Evolutionary conservation across 2,329 filamentous ascomycete species (phyloP).

Genomic region (Colletotrichum sp.): DNA sequence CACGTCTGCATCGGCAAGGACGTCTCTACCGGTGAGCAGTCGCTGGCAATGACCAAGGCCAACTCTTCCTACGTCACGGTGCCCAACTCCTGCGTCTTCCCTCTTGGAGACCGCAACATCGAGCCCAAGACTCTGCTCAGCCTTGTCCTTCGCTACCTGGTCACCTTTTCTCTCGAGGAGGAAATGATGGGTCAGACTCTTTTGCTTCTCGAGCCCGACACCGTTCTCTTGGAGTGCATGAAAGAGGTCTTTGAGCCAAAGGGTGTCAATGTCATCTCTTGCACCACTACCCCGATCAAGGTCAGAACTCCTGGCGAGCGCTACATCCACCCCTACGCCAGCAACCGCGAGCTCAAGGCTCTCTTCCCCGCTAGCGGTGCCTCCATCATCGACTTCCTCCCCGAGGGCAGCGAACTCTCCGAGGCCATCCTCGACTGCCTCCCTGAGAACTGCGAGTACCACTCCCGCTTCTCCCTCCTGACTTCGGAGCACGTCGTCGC

Average conservation of each 20-base stretch:
- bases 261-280: constrained; percentile 22
- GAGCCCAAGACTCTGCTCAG: constrained; percentile 27
- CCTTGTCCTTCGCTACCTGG: constrained; percentile 27
- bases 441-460: constrained; percentile 31
- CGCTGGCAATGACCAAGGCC: constrained; percentile 32
- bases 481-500: constrained; percentile 1
- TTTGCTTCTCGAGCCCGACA: constrained; percentile 39
- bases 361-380: constrained; percentile 27
- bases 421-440: constrained; percentile 26
- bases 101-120: constrained; percentile 9
- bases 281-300: constrained; percentile 23
- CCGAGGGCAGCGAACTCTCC: constrained; percentile 29
- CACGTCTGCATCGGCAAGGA: constrained; percentile 39
- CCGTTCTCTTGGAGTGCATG: constrained; percentile 29
- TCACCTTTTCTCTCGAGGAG: constrained; percentile 22
- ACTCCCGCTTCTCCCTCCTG: constrained; percentile 22
- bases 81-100: constrained; percentile 20
- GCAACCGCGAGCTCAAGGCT: constrained; percentile 30
- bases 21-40: constrained; percentile 24
- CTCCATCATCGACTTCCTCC: constrained; percentile 38
- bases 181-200: constrained; percentile 19
- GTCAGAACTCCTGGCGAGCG: not conserved
- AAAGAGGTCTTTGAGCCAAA: constrained; percentile 22
- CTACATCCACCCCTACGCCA: constrained; percentile 31
- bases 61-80: constrained; percentile 40